phyloP scores from a whole-genome alignment of 2,329 filamentous ascomycete genomes.

The Epichloe festucae region DNA sequence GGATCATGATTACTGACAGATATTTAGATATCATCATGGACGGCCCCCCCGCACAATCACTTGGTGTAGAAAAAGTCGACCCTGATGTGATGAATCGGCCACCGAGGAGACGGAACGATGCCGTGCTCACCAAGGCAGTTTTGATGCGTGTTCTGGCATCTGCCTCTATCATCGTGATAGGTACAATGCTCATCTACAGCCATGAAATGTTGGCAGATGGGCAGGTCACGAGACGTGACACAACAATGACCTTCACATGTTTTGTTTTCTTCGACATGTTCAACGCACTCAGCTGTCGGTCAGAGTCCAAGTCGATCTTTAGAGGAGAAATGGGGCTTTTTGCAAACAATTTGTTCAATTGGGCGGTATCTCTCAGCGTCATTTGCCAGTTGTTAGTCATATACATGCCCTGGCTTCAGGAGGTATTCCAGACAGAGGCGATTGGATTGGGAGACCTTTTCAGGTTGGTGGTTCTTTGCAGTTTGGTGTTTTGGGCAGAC shows the following conservation, averaged over 20 bases:
- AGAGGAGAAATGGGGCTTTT: constrained; percentile 75
- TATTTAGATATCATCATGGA: constrained; percentile 93
- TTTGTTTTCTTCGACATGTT: constrained; percentile 99
- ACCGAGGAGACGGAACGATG: constrained; percentile 69
- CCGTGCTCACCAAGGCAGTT: constrained; percentile 76
- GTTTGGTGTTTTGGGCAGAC: constrained; percentile 89
- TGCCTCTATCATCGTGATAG: constrained; percentile 78
- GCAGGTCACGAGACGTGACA: constrained; percentile 79
- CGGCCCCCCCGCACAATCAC: constrained; percentile 88
- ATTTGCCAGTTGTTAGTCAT: constrained; percentile 82
- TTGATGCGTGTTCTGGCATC: constrained; percentile 78
- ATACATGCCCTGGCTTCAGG: constrained; percentile 86
- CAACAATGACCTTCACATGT: constrained; percentile 98
- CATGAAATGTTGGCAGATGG: constrained; percentile 81
- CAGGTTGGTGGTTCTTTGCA: constrained; percentile 61
- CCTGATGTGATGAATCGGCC: constrained; percentile 87
- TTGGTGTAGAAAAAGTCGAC: constrained; percentile 91
- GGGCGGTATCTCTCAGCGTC: constrained; percentile 76
- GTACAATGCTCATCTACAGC: constrained; percentile 83
- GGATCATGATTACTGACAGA: not conserved
- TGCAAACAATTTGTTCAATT: constrained; percentile 90
- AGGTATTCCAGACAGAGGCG: constrained; percentile 91
- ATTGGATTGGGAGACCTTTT: constrained; percentile 62
- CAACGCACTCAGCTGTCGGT: constrained; percentile 88
- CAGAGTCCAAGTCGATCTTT: constrained; percentile 78